phyloP scores from a whole-genome alignment of 257 asterid species.

The Echium plantagineum region DNA sequence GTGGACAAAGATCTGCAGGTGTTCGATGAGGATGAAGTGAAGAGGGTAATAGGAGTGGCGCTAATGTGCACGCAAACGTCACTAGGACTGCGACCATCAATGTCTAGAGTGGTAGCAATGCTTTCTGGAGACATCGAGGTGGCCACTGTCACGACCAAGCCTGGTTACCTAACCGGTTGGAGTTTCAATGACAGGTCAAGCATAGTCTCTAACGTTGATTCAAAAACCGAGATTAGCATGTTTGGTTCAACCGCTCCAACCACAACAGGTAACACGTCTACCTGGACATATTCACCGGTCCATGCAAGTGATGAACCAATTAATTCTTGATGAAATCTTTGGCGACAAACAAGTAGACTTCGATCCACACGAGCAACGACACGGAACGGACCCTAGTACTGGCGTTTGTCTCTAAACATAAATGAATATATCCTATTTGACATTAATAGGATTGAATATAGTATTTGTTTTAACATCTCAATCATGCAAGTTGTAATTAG shows the following conservation, averaged over 20 bases:
- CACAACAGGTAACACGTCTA: neutral
- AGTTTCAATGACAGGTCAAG: neutral
- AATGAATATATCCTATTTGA: too few relatives aligned
- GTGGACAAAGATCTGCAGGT: neutral
- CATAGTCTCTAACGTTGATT: neutral
- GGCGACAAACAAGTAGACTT: too few relatives aligned
- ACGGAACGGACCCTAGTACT: too few relatives aligned
- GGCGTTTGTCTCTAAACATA: too few relatives aligned
- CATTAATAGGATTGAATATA: too few relatives aligned
- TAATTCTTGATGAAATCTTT: too few relatives aligned
- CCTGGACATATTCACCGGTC: too few relatives aligned
- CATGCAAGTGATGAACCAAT: too few relatives aligned
- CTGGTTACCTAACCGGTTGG: neutral
- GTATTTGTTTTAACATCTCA: too few relatives aligned
- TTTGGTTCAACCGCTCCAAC: neutral
- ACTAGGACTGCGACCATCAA: slow-evolving; percentile 1
- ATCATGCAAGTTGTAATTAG: too few relatives aligned
- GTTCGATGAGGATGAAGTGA: neutral
- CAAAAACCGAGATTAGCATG: neutral
- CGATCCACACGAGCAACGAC: too few relatives aligned
- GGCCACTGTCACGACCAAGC: neutral
- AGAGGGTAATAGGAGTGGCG: slow-evolving; percentile 4
- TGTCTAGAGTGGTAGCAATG: slow-evolving; percentile 4
- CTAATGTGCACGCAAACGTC: slow-evolving; percentile 2
- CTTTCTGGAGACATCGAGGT: slow-evolving; percentile 7